Base-by-base conservation (phyloP, 2,329 filamentous ascomycete genomes). In the Amauroascus niger region DNA sequence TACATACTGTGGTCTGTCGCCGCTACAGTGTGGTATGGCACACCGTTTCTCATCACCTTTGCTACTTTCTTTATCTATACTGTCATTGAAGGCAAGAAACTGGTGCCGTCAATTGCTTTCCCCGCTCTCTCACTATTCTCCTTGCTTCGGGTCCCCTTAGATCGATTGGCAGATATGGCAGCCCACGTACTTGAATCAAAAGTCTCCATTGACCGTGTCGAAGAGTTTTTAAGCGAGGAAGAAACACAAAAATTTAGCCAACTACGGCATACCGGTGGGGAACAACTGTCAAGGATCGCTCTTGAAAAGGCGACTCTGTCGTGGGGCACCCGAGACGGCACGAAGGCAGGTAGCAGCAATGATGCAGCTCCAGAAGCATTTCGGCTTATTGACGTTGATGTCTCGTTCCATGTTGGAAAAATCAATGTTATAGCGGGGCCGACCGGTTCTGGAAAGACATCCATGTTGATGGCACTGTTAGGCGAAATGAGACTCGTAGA, bases 81-180 rank as follows among this genome's bases (percentile, higher is more conserved):
- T 0, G 75, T 89, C 11, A 77, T 97, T 9, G 91, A 98, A 71
- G 79, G 86, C 67, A 96, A 94, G 73, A 86, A 86, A 18, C 74
- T 98, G 52, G 85, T 93, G 50, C 91, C 93, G 0, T 97, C 93
- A 0, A 79, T 97, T 57, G 93, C 93, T 2, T 98, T 98, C 70
- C 96, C 93, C 1, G 89, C 93, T 35, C 83, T 98, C 52, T 97
- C 93, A 0, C 83, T 98, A 59, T 98, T 98, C 69, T 90, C 90
- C 67, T 82, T 98, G 39, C 82, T 98, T 13, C 84, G 93, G 46
- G 87, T 96, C 51, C 93, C 93, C 3, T 76, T 98, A 44, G 93
- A 98, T 68, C 91, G 97, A 71, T 79, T 98, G 52, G 93, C 93
- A 49, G 93, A 98, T 69, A 98, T 98, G 93, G 86, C 97, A 65